Percentiles rank a stretch among this genome's conserved stretches.
Evolutionary conservation across 768 basidiomycete genomes (phyloP).

Genomic region (Suillus subluteus): DNA sequence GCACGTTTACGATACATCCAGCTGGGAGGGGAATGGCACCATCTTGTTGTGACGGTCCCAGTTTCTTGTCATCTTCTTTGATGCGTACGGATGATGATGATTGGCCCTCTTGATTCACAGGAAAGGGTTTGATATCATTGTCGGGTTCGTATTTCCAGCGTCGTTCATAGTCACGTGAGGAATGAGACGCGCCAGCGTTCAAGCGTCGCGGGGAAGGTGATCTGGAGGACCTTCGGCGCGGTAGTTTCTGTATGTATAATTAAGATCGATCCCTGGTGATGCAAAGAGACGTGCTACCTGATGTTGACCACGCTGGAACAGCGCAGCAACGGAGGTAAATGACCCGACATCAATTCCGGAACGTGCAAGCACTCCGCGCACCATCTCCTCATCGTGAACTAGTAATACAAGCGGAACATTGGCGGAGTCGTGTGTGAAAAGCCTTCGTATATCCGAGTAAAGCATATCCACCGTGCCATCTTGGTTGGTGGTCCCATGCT

Average conservation of each 20-base stretch:
- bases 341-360: conserved; percentile 44
- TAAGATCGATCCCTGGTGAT: neutral
- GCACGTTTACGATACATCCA: conserved; percentile 46
- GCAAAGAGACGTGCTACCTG: conserved; percentile 10
- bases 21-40: conserved; percentile 16
- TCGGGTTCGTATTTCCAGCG: conserved; percentile 2
- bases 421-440: conserved; percentile 25
- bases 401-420: conserved; percentile 47
- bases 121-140: conserved; percentile 3
- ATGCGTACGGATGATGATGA: neutral
- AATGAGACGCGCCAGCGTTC: neutral
- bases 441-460: conserved; percentile 19
- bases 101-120: conserved; percentile 4
- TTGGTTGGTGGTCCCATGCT: conserved; percentile 12
- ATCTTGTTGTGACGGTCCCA: neutral
- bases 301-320: conserved; percentile 17
- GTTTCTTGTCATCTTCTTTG: conserved; percentile 6
- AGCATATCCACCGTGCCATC: conserved; percentile 12
- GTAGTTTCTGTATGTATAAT: conserved; percentile 16
- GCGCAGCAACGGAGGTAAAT: conserved; percentile 41
- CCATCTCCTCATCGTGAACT: conserved; percentile 46
- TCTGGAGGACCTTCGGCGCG: conserved; percentile 11
- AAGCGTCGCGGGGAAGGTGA: conserved; percentile 17
- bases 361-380: conserved; percentile 41
- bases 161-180: conserved; percentile 3